A percentile compares a stretch with the other conserved stretches of the same genome.
These are phyloP conservation scores for Nigrospora sphaerica DNA, from an alignment of 2,329 filamentous ascomycete species.

Conservation along the genomic window DNA sequence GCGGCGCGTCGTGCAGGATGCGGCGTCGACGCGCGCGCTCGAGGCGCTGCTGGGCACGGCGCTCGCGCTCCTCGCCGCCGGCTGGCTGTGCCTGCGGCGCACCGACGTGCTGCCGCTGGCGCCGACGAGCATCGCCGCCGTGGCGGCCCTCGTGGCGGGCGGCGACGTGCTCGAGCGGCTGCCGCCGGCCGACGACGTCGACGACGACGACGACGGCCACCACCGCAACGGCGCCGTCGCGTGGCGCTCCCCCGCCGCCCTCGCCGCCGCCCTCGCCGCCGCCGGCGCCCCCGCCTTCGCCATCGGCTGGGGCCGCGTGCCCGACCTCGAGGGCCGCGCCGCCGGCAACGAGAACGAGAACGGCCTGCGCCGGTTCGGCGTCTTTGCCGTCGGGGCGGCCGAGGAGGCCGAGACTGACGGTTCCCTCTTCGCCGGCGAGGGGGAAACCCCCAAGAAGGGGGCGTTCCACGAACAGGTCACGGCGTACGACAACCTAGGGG, in stretches of 20 bases:
- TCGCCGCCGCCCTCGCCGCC: not conserved
- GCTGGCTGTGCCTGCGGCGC: not conserved
- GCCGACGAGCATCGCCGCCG: not conserved
- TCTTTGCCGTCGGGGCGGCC: not conserved
- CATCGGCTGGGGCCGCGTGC: not conserved
- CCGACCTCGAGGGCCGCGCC: not conserved
- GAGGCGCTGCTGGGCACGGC: constrained; percentile 1
- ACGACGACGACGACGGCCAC: too few species aligned
- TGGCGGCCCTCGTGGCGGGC: constrained; percentile 1
- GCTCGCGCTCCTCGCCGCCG: not conserved
- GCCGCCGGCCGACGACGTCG: too few species aligned
- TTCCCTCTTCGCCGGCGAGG: not conserved
- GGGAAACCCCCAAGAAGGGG: not conserved
- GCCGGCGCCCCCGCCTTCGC: not conserved
- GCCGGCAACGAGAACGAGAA: not conserved
- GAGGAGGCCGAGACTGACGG: not conserved
- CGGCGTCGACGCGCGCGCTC: constrained; percentile 2
- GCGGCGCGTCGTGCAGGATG: constrained; percentile 4
- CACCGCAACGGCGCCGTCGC: not conserved
- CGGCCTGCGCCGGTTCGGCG: not conserved
- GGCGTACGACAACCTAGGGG: not conserved
- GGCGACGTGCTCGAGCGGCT: constrained; percentile 12
- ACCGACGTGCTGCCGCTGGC: not conserved
- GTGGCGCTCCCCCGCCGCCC: not conserved
- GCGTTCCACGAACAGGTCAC: not conserved